A percentile compares a stretch with the other conserved stretches of the same genome.
phyloP scores from a whole-genome alignment of 208 protist species.

The Crithidia mellificae region DNA sequence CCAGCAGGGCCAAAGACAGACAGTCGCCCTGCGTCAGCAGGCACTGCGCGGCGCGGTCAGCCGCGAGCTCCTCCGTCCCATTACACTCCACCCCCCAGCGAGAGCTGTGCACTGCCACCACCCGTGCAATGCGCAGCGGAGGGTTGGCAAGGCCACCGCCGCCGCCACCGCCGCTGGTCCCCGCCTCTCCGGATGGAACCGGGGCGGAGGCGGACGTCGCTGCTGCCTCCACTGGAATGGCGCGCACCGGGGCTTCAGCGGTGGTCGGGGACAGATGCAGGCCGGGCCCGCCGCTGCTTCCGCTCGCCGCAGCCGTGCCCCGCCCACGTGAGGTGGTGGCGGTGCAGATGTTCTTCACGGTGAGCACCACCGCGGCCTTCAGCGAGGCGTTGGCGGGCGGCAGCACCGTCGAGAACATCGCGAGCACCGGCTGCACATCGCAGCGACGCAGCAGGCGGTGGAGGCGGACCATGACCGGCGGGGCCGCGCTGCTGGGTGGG shows the following conservation, averaged over 20 bases:
- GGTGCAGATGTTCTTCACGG: constrained; percentile 54
- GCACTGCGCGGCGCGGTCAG: constrained; percentile 42
- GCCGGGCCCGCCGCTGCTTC: too few species aligned
- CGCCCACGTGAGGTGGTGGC: neutral
- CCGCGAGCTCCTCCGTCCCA: constrained; percentile 30
- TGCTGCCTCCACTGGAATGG: too few species aligned
- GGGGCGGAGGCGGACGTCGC: too few species aligned
- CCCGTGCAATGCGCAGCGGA: constrained; percentile 51
- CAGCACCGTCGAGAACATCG: constrained; percentile 67
- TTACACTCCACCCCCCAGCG: constrained; percentile 51
- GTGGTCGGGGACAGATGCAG: neutral
- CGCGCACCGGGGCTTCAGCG: too few species aligned
- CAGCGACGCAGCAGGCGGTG: constrained; percentile 76
- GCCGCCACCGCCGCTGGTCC: too few species aligned
- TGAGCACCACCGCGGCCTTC: constrained; percentile 51
- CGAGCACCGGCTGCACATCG: constrained; percentile 63
- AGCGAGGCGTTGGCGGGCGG: constrained; percentile 54
- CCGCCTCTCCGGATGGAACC: too few species aligned
- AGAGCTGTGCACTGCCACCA: constrained; percentile 57
- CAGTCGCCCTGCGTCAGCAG: constrained; percentile 52
- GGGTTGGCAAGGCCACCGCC: constrained; percentile 10
- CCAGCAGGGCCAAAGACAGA: constrained; percentile 55
- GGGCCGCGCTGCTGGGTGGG: neutral
- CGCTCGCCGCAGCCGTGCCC: too few species aligned
- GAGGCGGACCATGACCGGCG: constrained; percentile 40